phyloP scores from a whole-genome alignment of 306 rosid species.

The Sesbania bispinosa region DNA sequence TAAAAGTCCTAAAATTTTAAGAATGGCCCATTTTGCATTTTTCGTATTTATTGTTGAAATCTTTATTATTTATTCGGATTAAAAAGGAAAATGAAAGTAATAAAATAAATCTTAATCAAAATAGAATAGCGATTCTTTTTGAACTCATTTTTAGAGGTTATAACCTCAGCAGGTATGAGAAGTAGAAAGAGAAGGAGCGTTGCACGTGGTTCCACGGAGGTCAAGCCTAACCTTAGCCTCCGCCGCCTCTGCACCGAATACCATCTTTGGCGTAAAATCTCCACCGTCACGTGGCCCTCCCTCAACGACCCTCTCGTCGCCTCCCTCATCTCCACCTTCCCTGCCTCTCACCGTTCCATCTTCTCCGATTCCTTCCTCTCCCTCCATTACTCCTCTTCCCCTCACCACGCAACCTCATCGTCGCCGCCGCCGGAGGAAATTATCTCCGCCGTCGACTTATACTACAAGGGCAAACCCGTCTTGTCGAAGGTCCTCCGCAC shows the following conservation, averaged over 20 bases:
- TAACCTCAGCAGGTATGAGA: too few species aligned
- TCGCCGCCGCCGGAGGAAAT: background rate
- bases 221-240: slow-evolving; percentile 57
- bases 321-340: slow-evolving; percentile 46
- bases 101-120: too few species aligned
- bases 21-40: too few species aligned
- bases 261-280: slow-evolving; percentile 57
- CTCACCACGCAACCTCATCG: background rate
- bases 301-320: slow-evolving; percentile 27
- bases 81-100: too few species aligned
- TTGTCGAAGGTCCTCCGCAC: slow-evolving; percentile 49
- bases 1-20: too few species aligned
- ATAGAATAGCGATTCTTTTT: too few species aligned
- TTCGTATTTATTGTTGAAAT: too few species aligned
- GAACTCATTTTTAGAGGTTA: too few species aligned
- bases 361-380: slow-evolving; percentile 72
- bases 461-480: slow-evolving; percentile 40
- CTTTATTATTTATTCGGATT: too few species aligned
- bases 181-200: too few species aligned
- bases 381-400: slow-evolving; percentile 40
- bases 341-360: slow-evolving; percentile 55
- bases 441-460: slow-evolving; percentile 74
- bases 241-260: slow-evolving; percentile 52
- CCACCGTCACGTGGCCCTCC: slow-evolving; percentile 73
- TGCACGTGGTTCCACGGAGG: too few species aligned